Evolutionary conservation across 345 rosid genomes (phyloP), one percentile per base, ranked within the genome.

Genomic region (Odontarrhena argentea): DNA sequence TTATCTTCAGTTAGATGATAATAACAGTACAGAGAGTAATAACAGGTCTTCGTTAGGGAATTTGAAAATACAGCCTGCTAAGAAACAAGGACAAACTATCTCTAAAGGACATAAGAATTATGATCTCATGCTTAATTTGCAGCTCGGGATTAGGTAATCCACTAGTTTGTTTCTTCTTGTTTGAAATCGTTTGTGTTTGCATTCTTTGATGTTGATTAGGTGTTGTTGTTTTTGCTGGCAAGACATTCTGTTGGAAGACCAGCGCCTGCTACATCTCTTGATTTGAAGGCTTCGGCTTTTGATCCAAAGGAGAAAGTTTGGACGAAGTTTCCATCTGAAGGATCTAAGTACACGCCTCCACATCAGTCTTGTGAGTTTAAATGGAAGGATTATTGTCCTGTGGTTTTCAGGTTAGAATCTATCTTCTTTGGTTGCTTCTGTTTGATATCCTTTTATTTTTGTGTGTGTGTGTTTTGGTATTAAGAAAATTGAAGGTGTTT

Each of bases 361-460:
- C 99, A 94, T 76, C 91, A 80, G 75, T 94, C 96, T 38, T 74
- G 77, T 38, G 99, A 94, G 63, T 94, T 94, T 74, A 91, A 67
- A 74, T 94, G 99, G 99, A 94, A 94, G 76, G 99, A 94, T 56
- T 94, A 94, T 69, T 91, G 99, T 53, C 99, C 97, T 9, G 83
- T 94, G 61, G 99, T 91, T 69, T 94, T 94, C 86, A 89, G 99
- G 99, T 94, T 46, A 41, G 68, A 45, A 1, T 10, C 46, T 60
- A 34, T 22, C 30, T 56, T 55, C 36, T 46, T 32, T 55, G 11
- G 41, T 6, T 47, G 6, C 1, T 28, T 7, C 2, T 32, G 9
- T 9, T 2, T 18, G 22, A 18, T 18, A 18, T 18, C 10, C 48
- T 18, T 44, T 12, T 28, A 15, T 46, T 9, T 56, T 35, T 12